These are phyloP conservation scores for Ocimum tenuiflorum DNA, from an alignment of 257 asterid species.

Conservation along the genomic window DNA sequence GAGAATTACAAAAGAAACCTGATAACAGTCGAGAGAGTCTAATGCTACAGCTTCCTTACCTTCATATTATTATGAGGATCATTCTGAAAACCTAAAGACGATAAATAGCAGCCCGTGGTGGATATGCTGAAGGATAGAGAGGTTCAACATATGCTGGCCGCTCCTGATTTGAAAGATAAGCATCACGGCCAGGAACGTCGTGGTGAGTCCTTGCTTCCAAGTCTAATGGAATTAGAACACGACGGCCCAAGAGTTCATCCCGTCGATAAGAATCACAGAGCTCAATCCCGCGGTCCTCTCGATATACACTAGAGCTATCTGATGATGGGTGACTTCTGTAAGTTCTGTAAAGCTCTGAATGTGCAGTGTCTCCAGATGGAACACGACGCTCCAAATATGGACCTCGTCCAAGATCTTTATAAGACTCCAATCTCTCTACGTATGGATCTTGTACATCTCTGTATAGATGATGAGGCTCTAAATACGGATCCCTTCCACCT, in stretches of 20 bases:
- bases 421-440: constrained; percentile 23
- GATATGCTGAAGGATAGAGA: constrained; percentile 25
- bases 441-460: constrained; percentile 25
- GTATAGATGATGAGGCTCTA: constrained; percentile 26
- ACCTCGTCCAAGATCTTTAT: constrained; percentile 24
- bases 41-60: too few relatives aligned
- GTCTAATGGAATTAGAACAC: neutral
- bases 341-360: constrained; percentile 23
- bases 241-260: constrained; percentile 26
- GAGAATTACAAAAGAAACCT: too few relatives aligned
- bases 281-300: constrained; percentile 25
- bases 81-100: constrained; percentile 13
- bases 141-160: constrained; percentile 28
- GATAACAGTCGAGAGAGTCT: too few relatives aligned
- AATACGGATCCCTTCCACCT: too few relatives aligned
- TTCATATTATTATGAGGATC: constrained; percentile 12
- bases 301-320: constrained; percentile 20
- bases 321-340: constrained; percentile 19
- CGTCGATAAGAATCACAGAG: constrained; percentile 33
- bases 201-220: constrained; percentile 24
- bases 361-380: constrained; percentile 18
- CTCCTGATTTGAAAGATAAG: constrained; percentile 28
- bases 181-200: constrained; percentile 27
- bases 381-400: constrained; percentile 20
- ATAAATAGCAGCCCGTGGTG: constrained; percentile 28